Conservation (phyloP, 73 alveolate species). For the Paramecium pentaurelia region DNA sequence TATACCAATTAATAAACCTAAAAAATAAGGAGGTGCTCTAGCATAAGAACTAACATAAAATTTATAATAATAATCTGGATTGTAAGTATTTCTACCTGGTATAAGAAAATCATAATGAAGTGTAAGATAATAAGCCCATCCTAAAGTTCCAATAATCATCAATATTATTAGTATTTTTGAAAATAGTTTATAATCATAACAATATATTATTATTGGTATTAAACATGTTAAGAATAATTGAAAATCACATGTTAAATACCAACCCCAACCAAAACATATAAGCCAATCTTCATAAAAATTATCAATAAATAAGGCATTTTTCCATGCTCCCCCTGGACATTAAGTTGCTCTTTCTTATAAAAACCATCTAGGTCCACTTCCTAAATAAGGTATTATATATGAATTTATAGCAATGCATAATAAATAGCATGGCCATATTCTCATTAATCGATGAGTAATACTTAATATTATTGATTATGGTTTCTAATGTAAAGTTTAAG, state of each 20-base stretch:
- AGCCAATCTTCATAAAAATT: conserved; percentile 11
- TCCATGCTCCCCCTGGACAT: conserved; percentile 7
- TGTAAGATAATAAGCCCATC: not conserved
- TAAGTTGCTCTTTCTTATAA: not conserved
- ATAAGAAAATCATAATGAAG: conserved; percentile 11
- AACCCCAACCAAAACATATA: conserved; percentile 54
- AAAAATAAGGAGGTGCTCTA: conserved; percentile 53
- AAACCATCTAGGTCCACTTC: conserved; percentile 47
- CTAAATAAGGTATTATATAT: conserved; percentile 26
- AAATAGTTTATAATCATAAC: not conserved
- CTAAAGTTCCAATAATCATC: not conserved
- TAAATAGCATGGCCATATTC: conserved; percentile 51
- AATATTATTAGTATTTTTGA: not conserved
- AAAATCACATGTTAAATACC: conserved; percentile 53
- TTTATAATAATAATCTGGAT: not conserved
- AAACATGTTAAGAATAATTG: conserved; percentile 30
- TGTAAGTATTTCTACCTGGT: not conserved
- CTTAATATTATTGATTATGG: not conserved
- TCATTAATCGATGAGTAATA: conserved; percentile 29
- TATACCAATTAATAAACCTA: conserved; percentile 43
- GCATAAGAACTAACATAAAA: conserved; percentile 44
- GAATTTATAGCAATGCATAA: conserved; percentile 26
- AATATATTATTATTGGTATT: conserved; percentile 18
- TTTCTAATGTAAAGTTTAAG: not conserved
- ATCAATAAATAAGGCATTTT: conserved; percentile 27